These are phyloP conservation scores for Exserohilum turcica DNA, from an alignment of 2,329 filamentous ascomycete species.

Conservation along the genomic window DNA sequence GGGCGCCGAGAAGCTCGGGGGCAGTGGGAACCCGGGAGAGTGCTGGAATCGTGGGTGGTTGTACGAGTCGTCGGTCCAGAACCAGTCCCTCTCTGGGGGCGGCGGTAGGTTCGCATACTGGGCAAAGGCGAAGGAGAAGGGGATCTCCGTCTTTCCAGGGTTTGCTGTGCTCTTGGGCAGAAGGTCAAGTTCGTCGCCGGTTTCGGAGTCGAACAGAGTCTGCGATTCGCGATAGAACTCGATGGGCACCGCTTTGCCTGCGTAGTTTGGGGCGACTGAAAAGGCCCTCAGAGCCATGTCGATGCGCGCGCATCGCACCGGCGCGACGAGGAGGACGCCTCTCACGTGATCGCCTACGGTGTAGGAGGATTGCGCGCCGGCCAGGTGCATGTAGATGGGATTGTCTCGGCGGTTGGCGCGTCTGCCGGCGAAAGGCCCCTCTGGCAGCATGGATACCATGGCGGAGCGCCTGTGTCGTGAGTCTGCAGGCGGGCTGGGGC, in stretches of 20 bases:
- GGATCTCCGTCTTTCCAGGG: slow-evolving; percentile 31
- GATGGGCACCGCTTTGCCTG: slow-evolving; percentile 16
- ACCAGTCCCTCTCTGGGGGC: slow-evolving; percentile 19
- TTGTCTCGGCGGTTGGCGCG: slow-evolving; percentile 20
- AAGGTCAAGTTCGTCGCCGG: slow-evolving; percentile 29
- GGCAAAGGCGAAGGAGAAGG: slow-evolving; percentile 36
- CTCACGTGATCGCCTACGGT: slow-evolving; percentile 28
- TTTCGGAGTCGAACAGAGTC: slow-evolving; percentile 27
- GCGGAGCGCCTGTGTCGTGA: background rate
- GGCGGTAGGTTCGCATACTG: slow-evolving; percentile 20
- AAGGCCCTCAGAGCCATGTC: slow-evolving; percentile 23
- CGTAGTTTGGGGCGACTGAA: slow-evolving; percentile 16
- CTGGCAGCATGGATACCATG: slow-evolving; percentile 10
- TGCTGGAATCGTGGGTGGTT: slow-evolving; percentile 34
- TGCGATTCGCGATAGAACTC: slow-evolving; percentile 25
- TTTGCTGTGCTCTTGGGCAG: slow-evolving; percentile 22
- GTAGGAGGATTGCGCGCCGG: slow-evolving; percentile 19
- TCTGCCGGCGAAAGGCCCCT: slow-evolving; percentile 10
- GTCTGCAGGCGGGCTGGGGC: background rate
- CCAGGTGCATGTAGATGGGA: slow-evolving; percentile 24
- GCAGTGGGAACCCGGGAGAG: slow-evolving; percentile 26
- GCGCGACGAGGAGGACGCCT: slow-evolving; percentile 28
- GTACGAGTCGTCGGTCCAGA: slow-evolving; percentile 22
- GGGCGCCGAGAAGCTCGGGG: slow-evolving; percentile 19
- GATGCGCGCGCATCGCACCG: slow-evolving; percentile 26